Percentiles rank a stretch among this genome's conserved stretches.
These are phyloP conservation scores for Datisca glomerata DNA, from an alignment of 306 rosid species.

Conservation along the genomic window DNA sequence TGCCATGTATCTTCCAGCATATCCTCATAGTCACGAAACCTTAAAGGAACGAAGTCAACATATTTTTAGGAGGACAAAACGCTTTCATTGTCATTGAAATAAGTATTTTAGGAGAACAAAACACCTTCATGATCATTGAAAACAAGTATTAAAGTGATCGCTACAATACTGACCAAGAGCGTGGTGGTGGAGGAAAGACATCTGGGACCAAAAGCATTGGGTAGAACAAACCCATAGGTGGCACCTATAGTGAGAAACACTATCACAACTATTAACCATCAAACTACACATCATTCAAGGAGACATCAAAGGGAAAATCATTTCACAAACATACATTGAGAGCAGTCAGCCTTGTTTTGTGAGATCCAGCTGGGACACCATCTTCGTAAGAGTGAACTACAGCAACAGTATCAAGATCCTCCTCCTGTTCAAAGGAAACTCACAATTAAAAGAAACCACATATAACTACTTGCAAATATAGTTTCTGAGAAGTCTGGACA, in stretches of 20 bases:
- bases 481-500: no score
- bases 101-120: no score
- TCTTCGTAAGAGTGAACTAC: constrained; percentile 87
- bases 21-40: constrained; percentile 87
- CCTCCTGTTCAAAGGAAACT: constrained; percentile 47
- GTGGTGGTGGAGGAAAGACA: constrained; percentile 91
- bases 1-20: constrained; percentile 94
- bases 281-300: constrained; percentile 1
- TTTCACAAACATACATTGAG: constrained; percentile 46
- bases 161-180: constrained; percentile 75
- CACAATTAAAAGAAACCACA: constrained; percentile 6
- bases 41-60: constrained; percentile 13
- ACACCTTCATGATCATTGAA: no score
- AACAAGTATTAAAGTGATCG: no score
- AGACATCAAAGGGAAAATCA: constrained; percentile 11
- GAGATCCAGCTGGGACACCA: constrained; percentile 59
- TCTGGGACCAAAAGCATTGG: constrained; percentile 87
- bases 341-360: constrained; percentile 71
- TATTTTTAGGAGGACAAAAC: no score
- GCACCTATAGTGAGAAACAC: no score
- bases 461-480: constrained; percentile 10
- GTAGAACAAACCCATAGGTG: constrained; percentile 93
- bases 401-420: constrained; percentile 58
- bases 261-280: constrained; percentile 1
- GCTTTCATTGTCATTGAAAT: no score